Evolutionary conservation across 1,284 basidiomycete species (phyloP), one percentile per base, ranked within the genome.

Genomic region (Sanghuangporus sanghuang): DNA sequence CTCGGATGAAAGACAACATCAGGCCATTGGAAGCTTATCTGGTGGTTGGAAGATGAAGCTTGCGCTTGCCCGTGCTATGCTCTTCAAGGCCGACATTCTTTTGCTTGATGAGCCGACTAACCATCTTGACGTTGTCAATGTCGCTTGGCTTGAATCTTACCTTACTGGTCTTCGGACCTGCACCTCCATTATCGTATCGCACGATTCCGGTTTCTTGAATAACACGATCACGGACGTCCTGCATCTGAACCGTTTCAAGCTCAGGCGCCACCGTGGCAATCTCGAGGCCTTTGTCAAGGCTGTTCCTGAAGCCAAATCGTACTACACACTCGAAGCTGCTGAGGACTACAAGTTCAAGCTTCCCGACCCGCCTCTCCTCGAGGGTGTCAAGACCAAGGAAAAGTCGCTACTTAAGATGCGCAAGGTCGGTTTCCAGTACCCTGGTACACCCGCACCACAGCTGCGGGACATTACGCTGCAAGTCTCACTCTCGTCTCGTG

Each of bases 41-140:
- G 97, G 97, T 86, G 97, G 97, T 82, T 99, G 97, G 97, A 98
- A 99, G 86, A 99, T 99, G 97, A 98, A 98, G 86, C 90, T 99
- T 69, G 97, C 96, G 38, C 88, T 99, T 66, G 97, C 97, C 64
- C 89, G 97, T 71, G 97, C 97, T 65, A 97, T 99, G 83, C 86
- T 99, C 65, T 99, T 98, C 93, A 95, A 95, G 82, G 95, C 95
- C 70, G 96, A 98, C 74, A 97, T 98, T 73, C 88, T 98, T 67
- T 81, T 97, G 59, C 92, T 97, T 71, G 95, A 98, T 78, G 96
- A 98, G 82, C 96, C 96, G 55, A 98, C 95, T 79, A 97, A 98
- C 85, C 95, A 97, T 79, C 85, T 98, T 79, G 96, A 98, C 72
- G 95, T 98, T 69, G 85, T 97, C 80, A 97, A 97, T 82, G 86